phyloP scores from a whole-genome alignment of 2,329 filamentous ascomycete species.

The Emmonsiellopsis sp. region DNA sequence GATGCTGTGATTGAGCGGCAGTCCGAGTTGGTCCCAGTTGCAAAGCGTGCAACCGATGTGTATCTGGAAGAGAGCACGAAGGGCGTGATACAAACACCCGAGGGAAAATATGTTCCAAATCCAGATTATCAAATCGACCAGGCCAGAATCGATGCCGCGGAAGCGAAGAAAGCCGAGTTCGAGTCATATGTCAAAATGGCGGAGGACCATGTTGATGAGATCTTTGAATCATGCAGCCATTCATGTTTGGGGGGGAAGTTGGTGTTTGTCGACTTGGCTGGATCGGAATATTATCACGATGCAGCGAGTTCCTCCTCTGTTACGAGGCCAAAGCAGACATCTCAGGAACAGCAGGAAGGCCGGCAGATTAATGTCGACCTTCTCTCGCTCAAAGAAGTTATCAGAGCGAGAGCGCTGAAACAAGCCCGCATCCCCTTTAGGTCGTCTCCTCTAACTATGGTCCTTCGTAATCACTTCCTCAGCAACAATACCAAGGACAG shows the following conservation, averaged over 20 bases:
- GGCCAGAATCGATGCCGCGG: constrained; percentile 30
- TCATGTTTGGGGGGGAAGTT: constrained; percentile 33
- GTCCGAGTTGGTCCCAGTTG: constrained; percentile 38
- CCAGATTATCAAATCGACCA: constrained; percentile 30
- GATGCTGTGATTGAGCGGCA: constrained; percentile 33
- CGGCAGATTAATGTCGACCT: constrained; percentile 40
- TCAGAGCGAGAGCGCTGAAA: constrained; percentile 31
- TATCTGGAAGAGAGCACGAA: constrained; percentile 31
- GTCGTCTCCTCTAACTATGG: constrained; percentile 37
- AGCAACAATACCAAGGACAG: background rate
- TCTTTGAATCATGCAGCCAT: constrained; percentile 17
- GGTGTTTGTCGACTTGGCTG: constrained; percentile 40
- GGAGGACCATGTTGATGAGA: constrained; percentile 21
- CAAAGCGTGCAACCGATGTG: constrained; percentile 34
- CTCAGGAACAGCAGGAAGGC: constrained; percentile 33
- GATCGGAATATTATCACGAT: constrained; percentile 33
- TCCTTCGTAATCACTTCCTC: constrained; percentile 31
- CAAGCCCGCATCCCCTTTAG: constrained; percentile 32
- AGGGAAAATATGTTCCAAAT: constrained; percentile 27
- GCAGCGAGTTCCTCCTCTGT: constrained; percentile 17
- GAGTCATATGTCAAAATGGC: constrained; percentile 27
- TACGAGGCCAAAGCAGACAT: constrained; percentile 20
- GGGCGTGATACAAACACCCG: constrained; percentile 18
- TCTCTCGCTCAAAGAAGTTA: constrained; percentile 39
- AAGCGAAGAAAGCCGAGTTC: constrained; percentile 29